phyloP scores from a whole-genome alignment of 78 protist species.

The Dictyostelium purpureum region DNA sequence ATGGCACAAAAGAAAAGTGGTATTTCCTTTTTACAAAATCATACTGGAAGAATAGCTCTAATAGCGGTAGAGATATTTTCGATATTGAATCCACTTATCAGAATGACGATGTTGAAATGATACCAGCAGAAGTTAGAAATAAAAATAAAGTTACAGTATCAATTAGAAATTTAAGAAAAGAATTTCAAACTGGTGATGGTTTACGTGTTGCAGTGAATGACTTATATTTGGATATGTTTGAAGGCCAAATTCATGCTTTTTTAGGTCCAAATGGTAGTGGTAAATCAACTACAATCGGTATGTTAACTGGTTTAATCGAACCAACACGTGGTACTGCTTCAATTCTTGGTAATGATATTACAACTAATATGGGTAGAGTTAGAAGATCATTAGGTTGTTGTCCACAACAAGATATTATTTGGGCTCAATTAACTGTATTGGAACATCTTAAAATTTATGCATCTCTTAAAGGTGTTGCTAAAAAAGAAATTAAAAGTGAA shows the following conservation, averaged over 20 bases:
- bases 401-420: slow-evolving; percentile 80
- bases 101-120: slow-evolving; percentile 14
- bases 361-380: slow-evolving; percentile 2
- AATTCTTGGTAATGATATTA: slow-evolving; percentile 19
- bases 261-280: slow-evolving; percentile 89
- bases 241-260: slow-evolving; percentile 62
- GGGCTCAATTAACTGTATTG: slow-evolving; percentile 44
- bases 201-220: slow-evolving; percentile 56
- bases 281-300: slow-evolving; percentile 89
- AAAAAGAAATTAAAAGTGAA: slow-evolving; percentile 5
- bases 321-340: slow-evolving; percentile 70
- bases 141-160: background rate
- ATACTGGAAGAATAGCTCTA: slow-evolving; percentile 22
- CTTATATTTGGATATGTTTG: slow-evolving; percentile 20
- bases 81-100: background rate
- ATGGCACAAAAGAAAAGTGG: slow-evolving; percentile 22
- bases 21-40: slow-evolving; percentile 4
- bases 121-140: slow-evolving; percentile 7
- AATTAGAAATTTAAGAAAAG: slow-evolving; percentile 28
- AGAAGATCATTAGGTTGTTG: slow-evolving; percentile 69
- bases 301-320: slow-evolving; percentile 86
- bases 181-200: slow-evolving; percentile 71
- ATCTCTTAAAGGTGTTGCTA: slow-evolving; percentile 34
- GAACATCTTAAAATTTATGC: slow-evolving; percentile 80
- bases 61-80: background rate